Conservation (phyloP, 2,329 filamentous ascomycete species). For the Coleophoma crateriformis region DNA sequence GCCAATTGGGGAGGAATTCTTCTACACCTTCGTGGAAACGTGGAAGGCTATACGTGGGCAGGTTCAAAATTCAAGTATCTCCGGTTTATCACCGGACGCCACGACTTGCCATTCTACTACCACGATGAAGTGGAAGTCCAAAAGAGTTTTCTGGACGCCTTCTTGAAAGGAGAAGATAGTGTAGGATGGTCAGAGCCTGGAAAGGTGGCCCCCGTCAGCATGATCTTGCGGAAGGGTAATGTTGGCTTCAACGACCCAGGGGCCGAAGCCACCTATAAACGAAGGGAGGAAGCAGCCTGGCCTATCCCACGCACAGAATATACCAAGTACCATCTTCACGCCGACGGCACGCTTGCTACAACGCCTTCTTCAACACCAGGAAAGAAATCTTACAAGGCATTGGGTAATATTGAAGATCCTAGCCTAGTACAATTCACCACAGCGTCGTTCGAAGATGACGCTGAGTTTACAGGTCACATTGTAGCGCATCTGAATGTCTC, state of each 20-base stretch:
- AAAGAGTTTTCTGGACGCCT: conserved; percentile 62
- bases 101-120: conserved; percentile 71
- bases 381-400: conserved; percentile 51
- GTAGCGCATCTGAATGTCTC: conserved; percentile 59
- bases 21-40: conserved; percentile 63
- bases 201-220: conserved; percentile 52
- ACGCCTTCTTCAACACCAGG: conserved; percentile 2
- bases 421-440: conserved; percentile 52
- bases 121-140: conserved; percentile 63
- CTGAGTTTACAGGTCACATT: conserved; percentile 63
- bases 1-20: conserved; percentile 69
- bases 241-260: conserved; percentile 61
- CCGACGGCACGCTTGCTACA: conserved; percentile 6
- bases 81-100: conserved; percentile 62
- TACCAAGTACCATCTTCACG: conserved; percentile 49
- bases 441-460: conserved; percentile 50
- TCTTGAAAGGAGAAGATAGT: conserved; percentile 61
- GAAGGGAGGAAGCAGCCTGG: conserved; percentile 58
- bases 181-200: conserved; percentile 54
- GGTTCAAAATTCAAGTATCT: conserved; percentile 65
- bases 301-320: conserved; percentile 62
- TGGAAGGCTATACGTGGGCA: conserved; percentile 58
- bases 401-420: conserved; percentile 48
- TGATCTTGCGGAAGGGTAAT: conserved; percentile 60
- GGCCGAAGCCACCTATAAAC: conserved; percentile 48